Percentiles rank a stretch among this genome's conserved stretches.
Evolutionary conservation across 2,329 filamentous ascomycete genomes (phyloP).

Genomic region (Stagonosporopsis chrysanthemi): DNA sequence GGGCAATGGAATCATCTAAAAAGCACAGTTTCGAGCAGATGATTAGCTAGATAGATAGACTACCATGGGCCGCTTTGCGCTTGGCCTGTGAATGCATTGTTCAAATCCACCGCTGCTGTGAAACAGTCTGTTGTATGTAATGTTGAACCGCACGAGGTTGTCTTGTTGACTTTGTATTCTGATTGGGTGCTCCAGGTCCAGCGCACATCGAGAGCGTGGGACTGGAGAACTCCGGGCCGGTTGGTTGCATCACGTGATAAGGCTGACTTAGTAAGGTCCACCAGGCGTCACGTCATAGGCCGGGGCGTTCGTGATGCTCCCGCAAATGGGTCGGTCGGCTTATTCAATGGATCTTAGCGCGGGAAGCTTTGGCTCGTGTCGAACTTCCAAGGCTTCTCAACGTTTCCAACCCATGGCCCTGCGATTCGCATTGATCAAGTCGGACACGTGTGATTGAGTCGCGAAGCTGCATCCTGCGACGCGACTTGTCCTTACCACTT

Average conservation of each 20-base stretch:
- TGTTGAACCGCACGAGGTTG: neutral
- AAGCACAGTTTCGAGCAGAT: slow-evolving; percentile 47
- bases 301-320: slow-evolving; percentile 17
- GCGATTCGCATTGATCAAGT: slow-evolving; percentile 12
- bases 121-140: neutral
- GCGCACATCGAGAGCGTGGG: too few species aligned
- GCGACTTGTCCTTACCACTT: slow-evolving; percentile 25
- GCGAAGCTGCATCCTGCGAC: slow-evolving; percentile 18
- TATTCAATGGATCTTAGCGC: slow-evolving; percentile 19
- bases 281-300: slow-evolving; percentile 12
- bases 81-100: slow-evolving; percentile 38
- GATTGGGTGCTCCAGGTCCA: too few species aligned
- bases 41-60: slow-evolving; percentile 48
- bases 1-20: slow-evolving; percentile 48
- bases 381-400: slow-evolving; percentile 16
- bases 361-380: slow-evolving; percentile 22
- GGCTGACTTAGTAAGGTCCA: neutral
- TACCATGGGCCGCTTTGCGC: slow-evolving; percentile 33
- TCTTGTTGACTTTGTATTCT: neutral
- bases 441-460: slow-evolving; percentile 19
- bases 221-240: too few species aligned
- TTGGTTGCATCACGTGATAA: neutral
- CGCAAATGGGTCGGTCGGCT: slow-evolving; percentile 13
- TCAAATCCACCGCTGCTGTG: slow-evolving; percentile 9
- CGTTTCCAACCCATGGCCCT: slow-evolving; percentile 16